phyloP scores from a whole-genome alignment of 192 early-diverging fungal species.

The Powellomyces hirtus region DNA sequence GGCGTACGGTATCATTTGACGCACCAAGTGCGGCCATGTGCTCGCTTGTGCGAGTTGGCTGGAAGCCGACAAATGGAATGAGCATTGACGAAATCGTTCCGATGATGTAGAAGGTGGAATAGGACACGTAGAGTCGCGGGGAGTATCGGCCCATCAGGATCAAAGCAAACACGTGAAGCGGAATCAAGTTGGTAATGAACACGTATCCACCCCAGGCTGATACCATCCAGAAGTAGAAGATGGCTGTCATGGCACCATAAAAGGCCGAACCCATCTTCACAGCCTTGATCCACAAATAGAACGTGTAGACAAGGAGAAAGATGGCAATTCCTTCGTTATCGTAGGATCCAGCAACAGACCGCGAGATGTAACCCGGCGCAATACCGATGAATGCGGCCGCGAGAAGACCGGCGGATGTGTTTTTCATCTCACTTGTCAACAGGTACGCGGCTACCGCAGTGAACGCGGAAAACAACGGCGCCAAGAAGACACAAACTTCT shows the following conservation, averaged over 20 bases:
- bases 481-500: conserved; percentile 97
- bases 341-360: conserved; percentile 99
- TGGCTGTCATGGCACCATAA: conserved; percentile 79
- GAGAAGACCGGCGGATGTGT: conserved; percentile 87
- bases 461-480: conserved; percentile 91
- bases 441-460: conserved; percentile 96
- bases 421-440: conserved; percentile 89
- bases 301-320: conserved; percentile 96
- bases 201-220: conserved; percentile 99
- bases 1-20: background rate
- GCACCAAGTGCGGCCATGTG: conserved; percentile 98
- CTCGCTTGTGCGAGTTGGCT: conserved; percentile 93
- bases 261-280: conserved; percentile 91
- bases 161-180: conserved; percentile 92
- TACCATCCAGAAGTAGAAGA: conserved; percentile 99
- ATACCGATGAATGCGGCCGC: conserved; percentile 98
- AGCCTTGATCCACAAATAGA: conserved; percentile 97
- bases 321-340: conserved; percentile 99
- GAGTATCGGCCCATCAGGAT: conserved; percentile 96
- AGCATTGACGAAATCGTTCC: conserved; percentile 98
- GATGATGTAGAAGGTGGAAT: conserved; percentile 96
- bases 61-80: conserved; percentile 99
- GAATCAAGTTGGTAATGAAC: conserved; percentile 99
- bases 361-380: conserved; percentile 99
- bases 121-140: conserved; percentile 89